A percentile compares a stretch with the other conserved stretches of the same genome.
These are phyloP conservation scores for Aspergillus sp. DNA, from an alignment of 2,329 filamentous ascomycete species.

Conservation along the genomic window DNA sequence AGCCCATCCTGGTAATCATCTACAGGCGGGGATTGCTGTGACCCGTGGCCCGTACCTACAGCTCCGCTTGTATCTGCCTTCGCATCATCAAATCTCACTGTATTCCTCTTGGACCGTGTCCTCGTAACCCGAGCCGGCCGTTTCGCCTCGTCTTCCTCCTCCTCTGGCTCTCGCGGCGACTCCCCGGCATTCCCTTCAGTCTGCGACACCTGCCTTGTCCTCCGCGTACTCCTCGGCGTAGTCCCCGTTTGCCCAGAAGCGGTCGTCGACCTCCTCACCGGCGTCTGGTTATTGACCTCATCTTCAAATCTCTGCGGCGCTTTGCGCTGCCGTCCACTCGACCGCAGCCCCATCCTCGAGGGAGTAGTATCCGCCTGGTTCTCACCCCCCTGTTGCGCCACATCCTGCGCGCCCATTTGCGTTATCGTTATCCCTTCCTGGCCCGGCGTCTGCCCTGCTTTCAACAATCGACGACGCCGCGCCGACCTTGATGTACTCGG, in stretches of 20 bases:
- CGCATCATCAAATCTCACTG: conserved; percentile 21
- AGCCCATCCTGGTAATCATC: conserved; percentile 35
- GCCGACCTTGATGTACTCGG: conserved; percentile 20
- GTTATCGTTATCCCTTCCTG: conserved; percentile 4
- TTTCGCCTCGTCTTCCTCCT: neutral
- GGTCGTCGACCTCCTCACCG: conserved; percentile 20
- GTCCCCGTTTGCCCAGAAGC: conserved; percentile 22
- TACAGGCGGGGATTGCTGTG: conserved; percentile 19
- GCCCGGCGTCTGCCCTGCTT: conserved; percentile 7
- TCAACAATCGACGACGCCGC: conserved; percentile 26
- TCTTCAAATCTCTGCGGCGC: conserved; percentile 33
- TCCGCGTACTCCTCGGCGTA: conserved; percentile 23
- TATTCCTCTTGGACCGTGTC: conserved; percentile 28
- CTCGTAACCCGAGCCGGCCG: conserved; percentile 19
- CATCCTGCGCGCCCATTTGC: neutral
- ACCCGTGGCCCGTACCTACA: conserved; percentile 10
- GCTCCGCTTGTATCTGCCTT: conserved; percentile 12
- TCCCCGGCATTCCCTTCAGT: conserved; percentile 14
- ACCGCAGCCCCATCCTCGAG: conserved; percentile 26
- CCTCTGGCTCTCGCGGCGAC: conserved; percentile 3
- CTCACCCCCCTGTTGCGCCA: conserved; percentile 13
- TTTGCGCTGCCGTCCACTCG: conserved; percentile 37
- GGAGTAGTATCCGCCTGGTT: conserved; percentile 13
- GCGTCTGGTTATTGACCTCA: conserved; percentile 20
- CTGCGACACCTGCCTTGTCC: conserved; percentile 15